Evolutionary conservation across 139 green algal genomes (phyloP).

Genomic region (Closterium sp.): DNA sequence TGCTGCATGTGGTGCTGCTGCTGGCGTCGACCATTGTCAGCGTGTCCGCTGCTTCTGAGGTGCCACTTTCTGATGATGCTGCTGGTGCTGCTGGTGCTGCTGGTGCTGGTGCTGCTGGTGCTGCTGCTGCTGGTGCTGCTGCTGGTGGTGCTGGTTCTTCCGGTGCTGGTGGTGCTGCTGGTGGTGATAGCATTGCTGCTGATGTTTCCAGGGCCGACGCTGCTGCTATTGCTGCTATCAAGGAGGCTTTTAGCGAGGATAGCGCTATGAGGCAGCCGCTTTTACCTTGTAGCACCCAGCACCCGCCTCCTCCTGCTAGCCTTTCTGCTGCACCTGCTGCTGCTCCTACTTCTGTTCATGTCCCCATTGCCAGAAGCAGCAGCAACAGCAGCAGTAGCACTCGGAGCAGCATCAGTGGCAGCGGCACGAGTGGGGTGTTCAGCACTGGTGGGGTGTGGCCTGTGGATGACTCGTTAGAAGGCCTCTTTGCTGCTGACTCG

Average conservation of each 20-base stretch:
- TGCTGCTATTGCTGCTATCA: background rate
- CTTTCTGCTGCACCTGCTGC: too few relatives aligned
- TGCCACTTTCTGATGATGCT: background rate
- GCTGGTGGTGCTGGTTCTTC: background rate
- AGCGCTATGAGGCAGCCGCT: background rate
- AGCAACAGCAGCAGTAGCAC: background rate
- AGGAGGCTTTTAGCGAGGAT: background rate
- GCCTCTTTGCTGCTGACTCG: background rate
- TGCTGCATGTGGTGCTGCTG: conserved; percentile 7
- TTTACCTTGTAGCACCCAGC: background rate
- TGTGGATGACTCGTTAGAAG: background rate
- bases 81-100: background rate
- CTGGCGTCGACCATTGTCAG: background rate
- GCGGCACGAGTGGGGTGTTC: background rate
- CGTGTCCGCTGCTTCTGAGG: background rate
- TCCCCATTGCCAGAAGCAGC: background rate
- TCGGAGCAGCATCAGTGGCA: background rate
- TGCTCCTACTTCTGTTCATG: background rate
- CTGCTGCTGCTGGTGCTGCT: background rate
- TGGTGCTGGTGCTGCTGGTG: background rate
- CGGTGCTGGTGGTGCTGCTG: background rate
- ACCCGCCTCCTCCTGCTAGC: background rate
- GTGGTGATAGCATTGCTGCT: background rate
- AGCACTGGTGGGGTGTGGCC: background rate
- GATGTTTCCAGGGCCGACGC: background rate